Base-by-base conservation (phyloP, 768 basidiomycete species). In the Auriscalpium microsporum region DNA sequence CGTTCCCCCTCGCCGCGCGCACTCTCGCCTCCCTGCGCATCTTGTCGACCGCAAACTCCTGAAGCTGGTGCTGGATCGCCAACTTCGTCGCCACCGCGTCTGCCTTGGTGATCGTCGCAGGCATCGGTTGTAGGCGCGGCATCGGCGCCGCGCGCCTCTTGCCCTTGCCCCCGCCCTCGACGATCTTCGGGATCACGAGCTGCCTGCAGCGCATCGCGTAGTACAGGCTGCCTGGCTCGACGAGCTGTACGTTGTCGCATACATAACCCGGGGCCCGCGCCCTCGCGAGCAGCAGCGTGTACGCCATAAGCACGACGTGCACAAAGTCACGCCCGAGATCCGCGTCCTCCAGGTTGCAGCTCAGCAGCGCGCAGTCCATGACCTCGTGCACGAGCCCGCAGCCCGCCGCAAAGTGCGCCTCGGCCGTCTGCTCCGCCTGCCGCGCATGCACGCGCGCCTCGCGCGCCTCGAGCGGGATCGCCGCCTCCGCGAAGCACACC, bases 361-460 rank as follows among this genome's bases (percentile, higher is more conserved):
- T 28, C 35, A 50, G 14, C n/a, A 61, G 37, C 9, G 56, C 52
- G 28, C 48, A 42, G 9, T 59, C 58, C 58, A 59, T 59, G 6
- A 56, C 45, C 48, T 34, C 50, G 21, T 51, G 36, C 17, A 47
- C 48, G 36, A 58, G 50, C n/a, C 57, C 60, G 16, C 38, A 37
- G 55, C 58, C 59, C 19, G 46, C 19, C 9, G 60, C 54, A 40
- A 61, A 54, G 40, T 9, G 19, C 47, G 45, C 50, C 36, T 55
- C 28, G 42, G 42, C 42, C 4, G 10, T 19, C 21, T 34, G 11
- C 13, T 19, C 40, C 52, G 1, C 16, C 40, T 37, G 52, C 52
- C 52, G 38, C 52, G 13, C 56, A 47, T 19, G 49, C 54, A 14
- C 38, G 1, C 36, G 46, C 4, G 44, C 34, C 42, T 44, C 44